phyloP scores from a whole-genome alignment of 1,284 basidiomycete species.

The Trametes sp. region DNA sequence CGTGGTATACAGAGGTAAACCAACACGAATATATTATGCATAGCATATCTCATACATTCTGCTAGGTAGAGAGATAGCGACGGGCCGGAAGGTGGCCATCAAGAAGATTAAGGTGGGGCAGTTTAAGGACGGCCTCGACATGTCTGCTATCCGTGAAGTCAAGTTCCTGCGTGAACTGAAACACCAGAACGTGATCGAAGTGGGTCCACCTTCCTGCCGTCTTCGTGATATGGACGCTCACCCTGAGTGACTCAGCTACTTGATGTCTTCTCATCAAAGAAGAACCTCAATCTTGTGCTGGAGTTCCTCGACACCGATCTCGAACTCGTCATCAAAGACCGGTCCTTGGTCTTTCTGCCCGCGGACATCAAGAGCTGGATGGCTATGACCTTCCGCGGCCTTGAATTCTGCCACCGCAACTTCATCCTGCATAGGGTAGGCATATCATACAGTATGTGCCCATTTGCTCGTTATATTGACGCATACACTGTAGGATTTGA shows the following conservation, averaged over 20 bases:
- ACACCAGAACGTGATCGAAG: slow-evolving; percentile 96
- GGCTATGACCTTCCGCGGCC: slow-evolving; percentile 95
- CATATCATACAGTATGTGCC: not conserved
- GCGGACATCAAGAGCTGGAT: slow-evolving; percentile 99
- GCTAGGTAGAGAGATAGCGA: slow-evolving; percentile 72
- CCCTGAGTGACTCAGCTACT: slow-evolving; percentile 69
- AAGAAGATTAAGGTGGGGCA: slow-evolving; percentile 98
- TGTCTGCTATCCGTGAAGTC: slow-evolving; percentile 98
- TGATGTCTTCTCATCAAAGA: slow-evolving; percentile 97
- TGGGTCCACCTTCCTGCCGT: slow-evolving; percentile 42
- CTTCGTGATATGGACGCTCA: not conserved
- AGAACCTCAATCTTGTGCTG: slow-evolving; percentile 95
- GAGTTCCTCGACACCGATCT: slow-evolving; percentile 98
- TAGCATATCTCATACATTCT: not conserved
- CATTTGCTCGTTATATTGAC: not conserved
- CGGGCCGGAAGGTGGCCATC: slow-evolving; percentile 87
- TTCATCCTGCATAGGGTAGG: slow-evolving; percentile 91
- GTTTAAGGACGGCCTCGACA: slow-evolving; percentile 98
- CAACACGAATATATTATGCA: too few species aligned
- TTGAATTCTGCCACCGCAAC: slow-evolving; percentile 97
- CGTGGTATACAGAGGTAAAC: slow-evolving; percentile 90
- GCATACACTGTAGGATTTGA: slow-evolving; percentile 78
- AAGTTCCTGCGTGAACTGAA: slow-evolving; percentile 95
- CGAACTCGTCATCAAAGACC: slow-evolving; percentile 96
- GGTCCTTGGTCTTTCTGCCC: slow-evolving; percentile 89